Evolutionary conservation across 257 asterid genomes (phyloP).

Genomic region (Misopates orontium): DNA sequence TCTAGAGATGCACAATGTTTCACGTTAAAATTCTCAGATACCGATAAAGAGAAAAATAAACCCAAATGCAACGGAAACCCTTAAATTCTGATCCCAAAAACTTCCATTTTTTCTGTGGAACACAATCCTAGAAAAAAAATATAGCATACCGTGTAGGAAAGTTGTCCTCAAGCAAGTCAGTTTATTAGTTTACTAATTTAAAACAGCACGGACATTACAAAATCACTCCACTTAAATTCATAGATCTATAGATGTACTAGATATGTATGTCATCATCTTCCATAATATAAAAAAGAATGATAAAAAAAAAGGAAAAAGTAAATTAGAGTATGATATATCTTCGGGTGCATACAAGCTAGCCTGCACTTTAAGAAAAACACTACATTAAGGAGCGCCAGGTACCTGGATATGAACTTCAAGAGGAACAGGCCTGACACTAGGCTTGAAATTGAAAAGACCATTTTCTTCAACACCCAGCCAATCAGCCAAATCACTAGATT

Average conservation of each 20-base stretch:
- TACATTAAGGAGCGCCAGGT: constrained; percentile 36
- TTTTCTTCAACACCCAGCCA: constrained; percentile 96
- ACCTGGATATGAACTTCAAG: constrained; percentile 99
- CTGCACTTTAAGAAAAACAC: constrained; percentile 17
- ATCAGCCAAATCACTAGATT: constrained; percentile 86
- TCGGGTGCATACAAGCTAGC: not conserved
- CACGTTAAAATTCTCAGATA: not conserved
- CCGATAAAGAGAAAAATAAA: not conserved
- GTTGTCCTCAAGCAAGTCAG: not conserved
- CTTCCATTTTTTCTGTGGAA: not conserved
- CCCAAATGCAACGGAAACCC: not conserved
- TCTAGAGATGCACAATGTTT: not conserved
- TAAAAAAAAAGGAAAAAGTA: no score
- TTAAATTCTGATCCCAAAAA: not conserved
- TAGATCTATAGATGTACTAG: not conserved
- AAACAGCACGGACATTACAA: constrained; percentile 10
- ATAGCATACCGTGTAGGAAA: not conserved
- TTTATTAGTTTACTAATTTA: not conserved
- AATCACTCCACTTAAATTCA: not conserved
- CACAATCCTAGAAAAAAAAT: not conserved
- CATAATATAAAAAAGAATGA: not conserved
- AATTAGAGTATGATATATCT: no score
- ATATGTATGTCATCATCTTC: not conserved
- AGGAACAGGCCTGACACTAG: constrained; percentile 99
- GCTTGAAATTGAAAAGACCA: constrained; percentile 96